phyloP scores from a whole-genome alignment of 1,139 yeast genomes.

The Sugiyamaella japonica region DNA sequence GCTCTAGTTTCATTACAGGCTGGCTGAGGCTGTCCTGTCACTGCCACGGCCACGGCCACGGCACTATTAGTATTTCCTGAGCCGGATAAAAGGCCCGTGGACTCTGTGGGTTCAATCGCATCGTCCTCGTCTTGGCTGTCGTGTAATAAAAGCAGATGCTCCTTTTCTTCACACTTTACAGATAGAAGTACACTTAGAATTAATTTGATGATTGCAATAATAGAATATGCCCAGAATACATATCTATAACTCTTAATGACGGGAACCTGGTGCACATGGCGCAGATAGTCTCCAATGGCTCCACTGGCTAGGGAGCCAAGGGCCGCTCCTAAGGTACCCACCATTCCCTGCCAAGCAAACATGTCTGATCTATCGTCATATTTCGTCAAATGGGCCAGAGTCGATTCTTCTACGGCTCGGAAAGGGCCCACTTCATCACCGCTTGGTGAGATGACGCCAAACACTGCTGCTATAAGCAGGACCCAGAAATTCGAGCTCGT shows the following conservation, averaged over 20 bases:
- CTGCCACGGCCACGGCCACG: not conserved
- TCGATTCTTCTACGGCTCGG: conserved; percentile 83
- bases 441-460: conserved; percentile 80
- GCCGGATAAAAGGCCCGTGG: conserved; percentile 1
- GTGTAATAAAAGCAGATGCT: not conserved
- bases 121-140: not conserved
- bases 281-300: conserved; percentile 49
- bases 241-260: conserved; percentile 53
- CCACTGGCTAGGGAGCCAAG: conserved; percentile 73
- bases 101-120: conserved; percentile 7
- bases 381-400: conserved; percentile 77
- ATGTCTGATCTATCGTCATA: conserved; percentile 66
- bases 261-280: conserved; percentile 40
- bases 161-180: conserved; percentile 50
- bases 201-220: conserved; percentile 57
- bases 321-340: conserved; percentile 75
- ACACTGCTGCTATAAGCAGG: conserved; percentile 60
- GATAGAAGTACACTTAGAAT: conserved; percentile 55
- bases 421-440: conserved; percentile 96
- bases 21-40: not conserved
- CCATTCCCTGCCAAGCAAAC: conserved; percentile 67
- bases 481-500: conserved; percentile 51
- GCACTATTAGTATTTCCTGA: conserved; percentile 1
- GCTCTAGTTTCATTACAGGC: not conserved
- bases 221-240: conserved; percentile 59